These are phyloP conservation scores for Petunia axillaris DNA, from an alignment of 257 asterid species.

Conservation along the genomic window DNA sequence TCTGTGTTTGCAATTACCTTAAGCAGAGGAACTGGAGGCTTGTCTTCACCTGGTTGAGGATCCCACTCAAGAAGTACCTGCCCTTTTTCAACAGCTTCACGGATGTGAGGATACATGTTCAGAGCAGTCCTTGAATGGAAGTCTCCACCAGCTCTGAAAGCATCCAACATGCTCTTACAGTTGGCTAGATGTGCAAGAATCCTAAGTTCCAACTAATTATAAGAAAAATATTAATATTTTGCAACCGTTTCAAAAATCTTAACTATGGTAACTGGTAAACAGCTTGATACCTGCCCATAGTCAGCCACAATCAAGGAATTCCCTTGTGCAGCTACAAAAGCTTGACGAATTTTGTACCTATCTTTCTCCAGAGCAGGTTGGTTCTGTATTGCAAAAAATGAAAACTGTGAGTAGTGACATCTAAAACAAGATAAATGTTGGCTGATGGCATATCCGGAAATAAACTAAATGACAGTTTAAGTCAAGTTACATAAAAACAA, in stretches of 20 bases:
- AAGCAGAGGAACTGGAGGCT: slow-evolving; percentile 91
- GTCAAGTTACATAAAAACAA: slow-evolving; percentile 16
- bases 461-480: background rate
- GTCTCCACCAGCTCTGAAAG: slow-evolving; percentile 97
- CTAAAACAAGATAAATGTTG: background rate
- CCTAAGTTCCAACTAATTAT: slow-evolving; percentile 85
- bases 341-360: slow-evolving; percentile 95
- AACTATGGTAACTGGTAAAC: background rate
- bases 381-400: slow-evolving; percentile 55
- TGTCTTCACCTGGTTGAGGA: slow-evolving; percentile 83
- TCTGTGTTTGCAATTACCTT: slow-evolving; percentile 55
- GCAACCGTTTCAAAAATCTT: background rate
- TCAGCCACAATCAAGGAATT: slow-evolving; percentile 93
- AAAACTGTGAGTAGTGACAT: background rate
- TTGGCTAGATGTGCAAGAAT: slow-evolving; percentile 96
- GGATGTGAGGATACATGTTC: slow-evolving; percentile 97
- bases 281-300: slow-evolving; percentile 60
- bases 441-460: background rate
- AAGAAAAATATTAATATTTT: slow-evolving; percentile 10
- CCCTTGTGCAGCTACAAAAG: slow-evolving; percentile 89
- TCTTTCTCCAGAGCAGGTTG: slow-evolving; percentile 99
- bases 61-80: slow-evolving; percentile 96
- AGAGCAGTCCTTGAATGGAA: slow-evolving; percentile 98
- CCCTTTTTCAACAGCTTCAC: slow-evolving; percentile 68
- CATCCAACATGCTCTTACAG: slow-evolving; percentile 92